Conservation (phyloP, 2,329 filamentous ascomycete genomes). For the Fusarium graminum region DNA sequence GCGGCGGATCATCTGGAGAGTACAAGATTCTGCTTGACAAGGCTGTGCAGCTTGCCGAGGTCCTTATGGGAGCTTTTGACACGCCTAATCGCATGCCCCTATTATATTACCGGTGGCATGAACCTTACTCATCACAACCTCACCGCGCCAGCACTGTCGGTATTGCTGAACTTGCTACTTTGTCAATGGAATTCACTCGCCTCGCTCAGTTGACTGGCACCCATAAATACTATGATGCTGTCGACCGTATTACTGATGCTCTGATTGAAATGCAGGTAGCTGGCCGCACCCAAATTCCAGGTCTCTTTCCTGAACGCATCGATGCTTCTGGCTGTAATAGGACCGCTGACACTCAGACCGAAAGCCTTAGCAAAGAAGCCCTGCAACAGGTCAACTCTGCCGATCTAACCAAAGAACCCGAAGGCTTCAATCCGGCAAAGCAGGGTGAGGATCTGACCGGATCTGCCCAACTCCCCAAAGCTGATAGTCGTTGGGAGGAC, state of each 20-base stretch:
- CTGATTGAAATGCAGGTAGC: conserved; percentile 80
- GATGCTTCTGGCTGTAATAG: conserved; percentile 84
- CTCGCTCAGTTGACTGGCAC: conserved; percentile 87
- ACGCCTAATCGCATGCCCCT: conserved; percentile 95
- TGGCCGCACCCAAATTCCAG: conserved; percentile 73
- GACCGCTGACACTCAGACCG: conserved; percentile 56
- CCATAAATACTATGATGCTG: conserved; percentile 88
- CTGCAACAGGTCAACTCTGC: conserved; percentile 55
- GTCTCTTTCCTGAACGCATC: conserved; percentile 82
- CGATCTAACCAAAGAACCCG: conserved; percentile 47
- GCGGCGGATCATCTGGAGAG: conserved; percentile 66
- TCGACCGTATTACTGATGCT: conserved; percentile 86
- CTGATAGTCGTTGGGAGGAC: conserved; percentile 39
- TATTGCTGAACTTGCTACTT: conserved; percentile 80
- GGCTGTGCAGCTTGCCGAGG: conserved; percentile 81
- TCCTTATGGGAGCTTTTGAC: conserved; percentile 86
- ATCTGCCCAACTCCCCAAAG: conserved; percentile 30
- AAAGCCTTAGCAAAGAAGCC: conserved; percentile 53
- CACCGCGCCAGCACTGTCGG: conserved; percentile 72
- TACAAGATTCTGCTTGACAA: conserved; percentile 81
- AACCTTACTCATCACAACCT: conserved; percentile 71
- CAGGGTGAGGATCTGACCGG: conserved; percentile 10
- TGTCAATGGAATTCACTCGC: conserved; percentile 90
- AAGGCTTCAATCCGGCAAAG: conserved; percentile 45
- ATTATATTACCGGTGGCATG: conserved; percentile 83